Conservation (phyloP, 495 filamentous ascomycete genomes). For the Tuber brumale region DNA sequence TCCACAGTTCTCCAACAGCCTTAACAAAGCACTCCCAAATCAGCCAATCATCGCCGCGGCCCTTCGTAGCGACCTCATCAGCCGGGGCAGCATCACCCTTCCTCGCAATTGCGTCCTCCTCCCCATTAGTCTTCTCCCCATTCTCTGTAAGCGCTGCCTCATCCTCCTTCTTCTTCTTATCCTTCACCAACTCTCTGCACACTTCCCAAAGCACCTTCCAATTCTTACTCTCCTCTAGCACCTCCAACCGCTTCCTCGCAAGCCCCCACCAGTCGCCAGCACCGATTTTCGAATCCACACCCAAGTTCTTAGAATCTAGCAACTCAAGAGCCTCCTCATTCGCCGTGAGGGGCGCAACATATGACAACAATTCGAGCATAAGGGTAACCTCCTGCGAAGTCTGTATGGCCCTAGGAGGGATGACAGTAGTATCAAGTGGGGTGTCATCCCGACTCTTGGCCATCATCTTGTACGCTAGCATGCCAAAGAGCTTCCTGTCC, state of each 20-base stretch:
- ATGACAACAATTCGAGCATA: constrained; percentile 49
- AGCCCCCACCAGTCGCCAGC: constrained; percentile 52
- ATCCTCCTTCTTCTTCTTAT: constrained; percentile 44
- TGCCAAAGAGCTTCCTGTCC: constrained; percentile 53
- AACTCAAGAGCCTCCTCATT: constrained; percentile 49
- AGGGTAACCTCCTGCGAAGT: constrained; percentile 53
- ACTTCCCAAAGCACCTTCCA: constrained; percentile 50
- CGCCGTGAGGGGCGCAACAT: constrained; percentile 28
- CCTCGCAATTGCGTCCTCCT: constrained; percentile 6
- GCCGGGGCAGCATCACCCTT: constrained; percentile 10
- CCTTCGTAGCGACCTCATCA: constrained; percentile 35
- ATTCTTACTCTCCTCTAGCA: constrained; percentile 45
- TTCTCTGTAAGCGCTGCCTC: constrained; percentile 26
- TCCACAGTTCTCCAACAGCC: constrained; percentile 42
- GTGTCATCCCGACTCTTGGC: constrained; percentile 53
- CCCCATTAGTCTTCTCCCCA: constrained; percentile 16
- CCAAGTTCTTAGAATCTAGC: constrained; percentile 50
- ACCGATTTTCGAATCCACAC: constrained; percentile 49
- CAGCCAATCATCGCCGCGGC: constrained; percentile 53
- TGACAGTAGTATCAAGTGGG: constrained; percentile 43
- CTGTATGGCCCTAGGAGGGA: constrained; percentile 51
- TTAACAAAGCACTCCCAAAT: constrained; percentile 50
- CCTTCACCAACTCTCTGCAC: constrained; percentile 44
- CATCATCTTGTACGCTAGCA: constrained; percentile 55
- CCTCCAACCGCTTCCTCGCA: constrained; percentile 46